phyloP scores from a whole-genome alignment of 208 protist genomes.

The Wallacemonas rigidus region DNA sequence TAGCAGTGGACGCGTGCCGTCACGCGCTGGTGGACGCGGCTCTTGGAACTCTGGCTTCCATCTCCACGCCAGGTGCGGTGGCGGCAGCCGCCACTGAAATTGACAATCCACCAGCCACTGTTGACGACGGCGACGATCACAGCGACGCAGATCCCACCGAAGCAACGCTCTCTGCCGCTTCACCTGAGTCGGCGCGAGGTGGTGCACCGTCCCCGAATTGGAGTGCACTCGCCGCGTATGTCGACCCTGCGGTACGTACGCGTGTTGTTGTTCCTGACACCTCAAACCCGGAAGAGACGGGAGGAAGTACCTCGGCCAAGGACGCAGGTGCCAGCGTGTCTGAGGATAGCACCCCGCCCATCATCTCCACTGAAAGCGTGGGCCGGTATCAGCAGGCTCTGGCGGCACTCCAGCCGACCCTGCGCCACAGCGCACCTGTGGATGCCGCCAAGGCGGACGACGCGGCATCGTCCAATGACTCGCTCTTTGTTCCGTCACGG shows the following conservation, averaged over 20 bases:
- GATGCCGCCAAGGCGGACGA: background rate
- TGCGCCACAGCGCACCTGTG: background rate
- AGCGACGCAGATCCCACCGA: background rate
- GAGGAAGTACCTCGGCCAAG: background rate
- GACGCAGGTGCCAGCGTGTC: background rate
- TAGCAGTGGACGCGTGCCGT: slow-evolving; percentile 19
- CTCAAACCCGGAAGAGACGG: background rate
- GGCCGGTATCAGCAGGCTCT: slow-evolving; percentile 14
- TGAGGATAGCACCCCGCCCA: background rate
- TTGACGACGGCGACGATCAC: background rate
- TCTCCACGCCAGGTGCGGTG: background rate
- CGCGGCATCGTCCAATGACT: background rate
- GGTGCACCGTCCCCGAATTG: background rate
- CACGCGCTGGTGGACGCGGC: slow-evolving; percentile 26
- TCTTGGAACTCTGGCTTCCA: background rate
- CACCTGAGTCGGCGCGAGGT: no score
- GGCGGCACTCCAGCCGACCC: slow-evolving; percentile 1
- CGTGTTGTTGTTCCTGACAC: background rate
- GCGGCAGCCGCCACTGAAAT: background rate
- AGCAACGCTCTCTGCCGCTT: no score
- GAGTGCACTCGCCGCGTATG: background rate
- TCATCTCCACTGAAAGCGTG: background rate
- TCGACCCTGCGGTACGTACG: background rate
- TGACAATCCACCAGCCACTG: background rate
- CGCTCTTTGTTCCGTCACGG: slow-evolving; percentile 31